A percentile compares a stretch with the other conserved stretches of the same genome.
Evolutionary conservation across 805 yeast genomes (phyloP).

Genomic region (Schwanniomyces polymorphus): DNA sequence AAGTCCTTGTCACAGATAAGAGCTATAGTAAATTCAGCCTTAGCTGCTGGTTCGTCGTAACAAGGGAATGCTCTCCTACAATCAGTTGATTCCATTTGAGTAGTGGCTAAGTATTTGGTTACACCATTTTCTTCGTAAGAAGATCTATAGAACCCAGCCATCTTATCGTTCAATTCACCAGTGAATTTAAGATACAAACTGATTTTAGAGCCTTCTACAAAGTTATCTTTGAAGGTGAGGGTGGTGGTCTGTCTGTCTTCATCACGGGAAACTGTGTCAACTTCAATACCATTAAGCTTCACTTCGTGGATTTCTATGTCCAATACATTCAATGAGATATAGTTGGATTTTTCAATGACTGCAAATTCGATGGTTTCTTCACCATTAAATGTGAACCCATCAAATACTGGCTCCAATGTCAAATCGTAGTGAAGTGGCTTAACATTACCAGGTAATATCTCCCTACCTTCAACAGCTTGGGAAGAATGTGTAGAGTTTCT

Average conservation of each 20-base stretch:
- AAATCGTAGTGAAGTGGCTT: conserved; percentile 42
- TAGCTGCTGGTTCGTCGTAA: conserved; percentile 80
- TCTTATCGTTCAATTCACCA: conserved; percentile 70
- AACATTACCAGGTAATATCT: conserved; percentile 43
- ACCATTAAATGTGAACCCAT: conserved; percentile 60
- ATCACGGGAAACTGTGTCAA: conserved; percentile 24
- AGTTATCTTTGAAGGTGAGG: conserved; percentile 36
- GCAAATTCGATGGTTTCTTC: conserved; percentile 52
- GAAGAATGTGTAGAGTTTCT: conserved; percentile 9
- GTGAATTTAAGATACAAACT: conserved; percentile 51
- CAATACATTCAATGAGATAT: conserved; percentile 56
- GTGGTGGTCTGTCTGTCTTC: conserved; percentile 41
- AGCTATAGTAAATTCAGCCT: conserved; percentile 68
- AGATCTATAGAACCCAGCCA: conserved; percentile 83
- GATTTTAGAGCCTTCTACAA: conserved; percentile 38
- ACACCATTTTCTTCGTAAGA: conserved; percentile 61
- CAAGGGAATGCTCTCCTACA: conserved; percentile 87
- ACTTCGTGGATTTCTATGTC: conserved; percentile 65
- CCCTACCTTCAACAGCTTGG: conserved; percentile 25
- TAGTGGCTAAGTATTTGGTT: conserved; percentile 72
- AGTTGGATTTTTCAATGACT: conserved; percentile 48
- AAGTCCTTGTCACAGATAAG: conserved; percentile 55
- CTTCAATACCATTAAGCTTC: conserved; percentile 26
- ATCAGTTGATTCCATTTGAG: conserved; percentile 87
- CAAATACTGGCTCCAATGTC: conserved; percentile 45